Evolutionary conservation across 169 alveolate genomes (phyloP).

Genomic region (Cryptosporidium ryanae): DNA sequence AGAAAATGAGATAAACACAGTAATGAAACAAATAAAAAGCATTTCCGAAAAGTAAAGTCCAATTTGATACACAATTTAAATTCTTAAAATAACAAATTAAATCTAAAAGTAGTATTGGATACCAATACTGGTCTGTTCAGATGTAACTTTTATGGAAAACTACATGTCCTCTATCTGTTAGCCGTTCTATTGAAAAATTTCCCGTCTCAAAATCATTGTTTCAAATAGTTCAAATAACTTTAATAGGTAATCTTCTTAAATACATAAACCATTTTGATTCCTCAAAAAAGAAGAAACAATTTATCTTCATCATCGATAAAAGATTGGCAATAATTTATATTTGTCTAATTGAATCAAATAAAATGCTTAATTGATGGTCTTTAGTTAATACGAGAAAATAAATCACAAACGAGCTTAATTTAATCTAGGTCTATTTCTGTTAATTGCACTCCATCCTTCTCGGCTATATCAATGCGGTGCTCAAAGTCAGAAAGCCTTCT

Average conservation of each 20-base stretch:
- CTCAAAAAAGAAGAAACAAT: background rate
- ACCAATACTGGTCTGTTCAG: too few relatives aligned
- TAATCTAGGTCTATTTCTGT: slow-evolving; percentile 44
- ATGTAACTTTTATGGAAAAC: too few relatives aligned
- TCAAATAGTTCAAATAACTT: background rate
- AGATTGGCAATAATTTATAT: background rate
- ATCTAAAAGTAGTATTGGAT: too few relatives aligned
- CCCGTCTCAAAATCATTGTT: too few relatives aligned
- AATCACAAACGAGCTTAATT: background rate
- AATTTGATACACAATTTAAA: too few relatives aligned
- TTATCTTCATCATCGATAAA: background rate
- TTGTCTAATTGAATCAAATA: background rate
- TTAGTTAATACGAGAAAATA: too few relatives aligned
- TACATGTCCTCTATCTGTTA: too few relatives aligned
- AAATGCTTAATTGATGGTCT: background rate
- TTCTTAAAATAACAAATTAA: too few relatives aligned
- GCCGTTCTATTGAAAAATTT: too few relatives aligned
- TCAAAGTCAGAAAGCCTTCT: slow-evolving; percentile 46
- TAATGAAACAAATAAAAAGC: too few relatives aligned
- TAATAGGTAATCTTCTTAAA: background rate
- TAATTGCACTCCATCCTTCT: slow-evolving; percentile 7
- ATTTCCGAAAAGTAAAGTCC: too few relatives aligned
- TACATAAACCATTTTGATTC: background rate
- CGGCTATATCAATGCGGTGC: background rate
- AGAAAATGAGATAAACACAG: too few relatives aligned